A percentile compares a stretch with the other conserved stretches of the same genome.
phyloP scores from a whole-genome alignment of 768 basidiomycete species.

The Tylopilus sp. region DNA sequence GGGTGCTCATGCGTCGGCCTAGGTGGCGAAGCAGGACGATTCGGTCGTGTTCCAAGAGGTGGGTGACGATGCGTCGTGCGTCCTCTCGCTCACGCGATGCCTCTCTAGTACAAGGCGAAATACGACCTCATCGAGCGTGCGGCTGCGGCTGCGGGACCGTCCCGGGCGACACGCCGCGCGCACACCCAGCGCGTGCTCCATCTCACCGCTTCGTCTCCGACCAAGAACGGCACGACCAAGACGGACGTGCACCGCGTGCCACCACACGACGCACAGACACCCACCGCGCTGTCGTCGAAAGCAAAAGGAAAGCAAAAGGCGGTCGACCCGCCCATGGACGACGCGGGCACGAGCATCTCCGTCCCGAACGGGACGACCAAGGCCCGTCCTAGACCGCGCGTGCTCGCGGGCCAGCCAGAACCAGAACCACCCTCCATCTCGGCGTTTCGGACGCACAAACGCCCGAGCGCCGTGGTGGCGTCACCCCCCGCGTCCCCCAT shows the following conservation, averaged over 20 bases:
- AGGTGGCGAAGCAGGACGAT: slow-evolving; percentile 73
- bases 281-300: slow-evolving; percentile 20
- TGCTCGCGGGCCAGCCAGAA: slow-evolving; percentile 1
- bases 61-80: slow-evolving; percentile 20
- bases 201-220: slow-evolving; percentile 31
- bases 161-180: slow-evolving; percentile 59
- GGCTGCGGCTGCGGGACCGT: slow-evolving; percentile 40
- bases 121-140: slow-evolving; percentile 59
- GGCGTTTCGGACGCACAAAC: slow-evolving; percentile 22
- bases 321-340: slow-evolving; percentile 14
- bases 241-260: slow-evolving; percentile 9
- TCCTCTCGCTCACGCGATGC: slow-evolving; percentile 2
- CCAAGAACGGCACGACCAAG: slow-evolving; percentile 12
- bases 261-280: background rate
- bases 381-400: slow-evolving; percentile 8
- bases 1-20: background rate
- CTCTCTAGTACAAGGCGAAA: slow-evolving; percentile 52
- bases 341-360: slow-evolving; percentile 7
- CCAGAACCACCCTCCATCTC: slow-evolving; percentile 6
- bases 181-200: slow-evolving; percentile 52
- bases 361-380: slow-evolving; percentile 11
- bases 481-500: slow-evolving; percentile 22
- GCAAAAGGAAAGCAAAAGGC: slow-evolving; percentile 34
- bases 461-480: slow-evolving; percentile 18
- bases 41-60: slow-evolving; percentile 75